A percentile compares a stretch with the other conserved stretches of the same genome.
Evolutionary conservation across 1,139 yeast species (phyloP).

Genomic region (Yamadazyma atmosphaerica): DNA sequence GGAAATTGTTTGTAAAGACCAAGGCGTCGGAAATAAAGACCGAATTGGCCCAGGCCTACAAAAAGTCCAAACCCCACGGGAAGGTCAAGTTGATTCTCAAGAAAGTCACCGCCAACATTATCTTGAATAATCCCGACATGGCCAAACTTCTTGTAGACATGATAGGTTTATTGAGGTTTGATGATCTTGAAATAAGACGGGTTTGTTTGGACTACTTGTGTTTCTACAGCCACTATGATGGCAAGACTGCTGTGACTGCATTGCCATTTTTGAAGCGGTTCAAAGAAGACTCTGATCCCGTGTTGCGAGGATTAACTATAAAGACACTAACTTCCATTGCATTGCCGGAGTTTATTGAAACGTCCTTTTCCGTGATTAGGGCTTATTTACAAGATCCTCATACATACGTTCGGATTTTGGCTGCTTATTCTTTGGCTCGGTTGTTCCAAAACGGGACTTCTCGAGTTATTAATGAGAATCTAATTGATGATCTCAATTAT

Average conservation of each 20-base stretch:
- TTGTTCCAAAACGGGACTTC: conserved; percentile 59
- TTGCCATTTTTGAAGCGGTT: conserved; percentile 60
- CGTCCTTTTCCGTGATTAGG: conserved; percentile 23
- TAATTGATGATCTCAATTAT: conserved; percentile 59
- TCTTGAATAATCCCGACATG: conserved; percentile 81
- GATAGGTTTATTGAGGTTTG: conserved; percentile 55
- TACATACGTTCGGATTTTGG: conserved; percentile 65
- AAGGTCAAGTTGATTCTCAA: conserved; percentile 64
- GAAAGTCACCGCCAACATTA: conserved; percentile 79
- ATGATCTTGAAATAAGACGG: conserved; percentile 73
- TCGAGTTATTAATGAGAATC: conserved; percentile 42
- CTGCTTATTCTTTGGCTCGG: conserved; percentile 70
- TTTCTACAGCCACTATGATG: conserved; percentile 57
- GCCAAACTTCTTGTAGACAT: conserved; percentile 67
- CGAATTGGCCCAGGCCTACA: conserved; percentile 55
- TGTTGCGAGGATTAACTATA: conserved; percentile 53
- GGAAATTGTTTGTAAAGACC: conserved; percentile 40
- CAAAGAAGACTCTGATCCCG: conserved; percentile 32
- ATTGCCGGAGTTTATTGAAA: conserved; percentile 48
- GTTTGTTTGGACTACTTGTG: conserved; percentile 63
- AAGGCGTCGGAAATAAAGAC: conserved; percentile 57
- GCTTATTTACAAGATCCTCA: conserved; percentile 52
- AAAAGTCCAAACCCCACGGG: conserved; percentile 49
- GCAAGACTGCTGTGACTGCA: conserved; percentile 55
- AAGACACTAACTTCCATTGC: conserved; percentile 65